Evolutionary conservation across 2,329 filamentous ascomycete genomes (phyloP), one percentile per base, ranked within the genome.

Genomic region (Aspergillus luchuensis): DNA sequence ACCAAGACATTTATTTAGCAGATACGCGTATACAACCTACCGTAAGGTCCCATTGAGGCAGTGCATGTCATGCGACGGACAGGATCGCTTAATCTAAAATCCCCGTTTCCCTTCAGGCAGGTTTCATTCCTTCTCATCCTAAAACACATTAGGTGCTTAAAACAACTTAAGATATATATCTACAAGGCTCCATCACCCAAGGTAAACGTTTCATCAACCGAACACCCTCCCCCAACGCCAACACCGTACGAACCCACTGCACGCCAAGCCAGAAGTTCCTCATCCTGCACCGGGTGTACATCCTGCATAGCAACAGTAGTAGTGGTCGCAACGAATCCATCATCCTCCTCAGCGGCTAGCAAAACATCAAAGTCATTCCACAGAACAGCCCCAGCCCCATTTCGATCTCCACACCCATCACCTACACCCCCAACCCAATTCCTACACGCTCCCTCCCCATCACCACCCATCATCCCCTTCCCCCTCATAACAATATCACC

Each of bases 331-430:
- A 38, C 17, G 61, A 58, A 62, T 21, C 61, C 55, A 57, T 57
- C 58, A 61, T 74, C 72, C 55, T 55, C 58, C 63, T 74, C 72
- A 10, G 66, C 67, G 50, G 72, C 71, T 58, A 77, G 60, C 61
- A 76, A 63, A 47, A 63, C 59, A 65, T 77, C 74, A 54, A 77
- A 77, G 17, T 75, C 74, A 69, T 77, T 77, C 74, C 74, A 77
- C 39, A 51, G 30, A 28, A 28, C 25, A 28, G 25, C 25, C 45
- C 56, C 41, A 36, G 47, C 54, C 10, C 28, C 54, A 56, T 8
- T 38, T 8, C 23, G 15, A 47, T 3, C 36, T 43, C 10, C 50
- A 52, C 25, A 8, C 2, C 64, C 61, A 56, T 53, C 28, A 30
- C 8, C 4, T 8, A 2, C 28, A 11, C 8, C 28, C 4, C 28